A percentile compares a stretch with the other conserved stretches of the same genome.
These are phyloP conservation scores for Leccinum rimulosum DNA, from an alignment of 768 basidiomycete species.

Conservation along the genomic window DNA sequence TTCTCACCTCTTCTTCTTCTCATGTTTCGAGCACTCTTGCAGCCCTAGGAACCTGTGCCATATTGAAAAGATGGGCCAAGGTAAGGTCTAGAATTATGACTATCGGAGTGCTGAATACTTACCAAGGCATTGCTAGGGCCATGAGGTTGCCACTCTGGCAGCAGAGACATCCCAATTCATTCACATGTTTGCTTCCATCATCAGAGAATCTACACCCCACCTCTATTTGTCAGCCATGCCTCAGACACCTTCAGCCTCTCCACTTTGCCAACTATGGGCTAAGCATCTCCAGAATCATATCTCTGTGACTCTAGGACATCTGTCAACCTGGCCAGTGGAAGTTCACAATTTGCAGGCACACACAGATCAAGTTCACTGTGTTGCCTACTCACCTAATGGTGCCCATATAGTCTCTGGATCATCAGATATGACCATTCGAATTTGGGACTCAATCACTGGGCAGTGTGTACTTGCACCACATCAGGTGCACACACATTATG, in stretches of 20 bases:
- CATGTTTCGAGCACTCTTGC: conserved; percentile 3
- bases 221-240: conserved; percentile 40
- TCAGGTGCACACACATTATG: background rate
- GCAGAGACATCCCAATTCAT: conserved; percentile 32
- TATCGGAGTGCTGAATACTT: background rate
- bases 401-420: conserved; percentile 28
- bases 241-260: conserved; percentile 29
- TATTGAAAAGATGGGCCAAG: conserved; percentile 18
- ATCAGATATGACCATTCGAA: conserved; percentile 16
- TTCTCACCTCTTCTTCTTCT: conserved; percentile 6
- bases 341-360: conserved; percentile 16
- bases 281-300: conserved; percentile 17
- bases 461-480: conserved; percentile 10
- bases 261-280: conserved; percentile 24
- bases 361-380: conserved; percentile 7
- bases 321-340: conserved; percentile 16
- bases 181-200: conserved; percentile 26
- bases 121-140: conserved; percentile 8
- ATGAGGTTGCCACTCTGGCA: conserved; percentile 15
- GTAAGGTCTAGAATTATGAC: background rate
- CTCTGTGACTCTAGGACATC: conserved; percentile 9
- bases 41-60: conserved; percentile 13
- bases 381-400: conserved; percentile 25
- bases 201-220: conserved; percentile 34
- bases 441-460: conserved; percentile 19